Evolutionary conservation across 1,139 yeast genomes (phyloP), one percentile per base, ranked within the genome.

Genomic region (Debaryomycetaceae sp.): DNA sequence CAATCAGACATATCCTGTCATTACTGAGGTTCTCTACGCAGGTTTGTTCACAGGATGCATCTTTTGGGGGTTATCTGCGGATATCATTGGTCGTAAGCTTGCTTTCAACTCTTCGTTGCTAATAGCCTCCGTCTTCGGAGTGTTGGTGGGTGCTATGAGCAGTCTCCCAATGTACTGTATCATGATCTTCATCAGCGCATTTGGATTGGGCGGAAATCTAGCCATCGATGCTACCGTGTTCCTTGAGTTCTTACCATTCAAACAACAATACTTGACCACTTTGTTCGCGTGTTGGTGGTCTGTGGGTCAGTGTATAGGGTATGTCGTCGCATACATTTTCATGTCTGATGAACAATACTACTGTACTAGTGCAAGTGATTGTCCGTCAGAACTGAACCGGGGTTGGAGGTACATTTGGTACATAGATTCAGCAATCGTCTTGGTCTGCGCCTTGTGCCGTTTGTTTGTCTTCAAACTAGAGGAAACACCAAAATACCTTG

Each of bases 1-100:
- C 41, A 48, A 53, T 13, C 56, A 54, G 39, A 42, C 48, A 1
- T 65, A 50, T 46, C 56, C 62, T 2, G 46, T 49, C 1, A 45
- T 54, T 6, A 55, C 58, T 6, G 59, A 54, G 45, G 46, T 60
- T 33, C 52, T 60, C 49, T 64, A 61, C 38, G 60, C 59, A 23
- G 87, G 86, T 24, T 68, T 82, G 59, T 69, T 83, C 36, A 56
- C 66, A 31, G 88, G 88, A 6, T 80, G 83, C 0, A 50, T 79
- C 22, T 58, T 78, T 42, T 78, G 83, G 78, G 85, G 85, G 5
- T 69, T 78, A 53, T 72, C 78, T 46, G 81, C 81, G 39, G 86
- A 81, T 62, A 58, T 80, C 38, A 75, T 81, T 51, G 87, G 86
- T 13, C 68, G 87, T 53, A 72, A 71, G 54, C 46, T 72, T 11